Evolutionary conservation across 352 stramenopile species (phyloP).

Genomic region (Phytophthora megakarya): DNA sequence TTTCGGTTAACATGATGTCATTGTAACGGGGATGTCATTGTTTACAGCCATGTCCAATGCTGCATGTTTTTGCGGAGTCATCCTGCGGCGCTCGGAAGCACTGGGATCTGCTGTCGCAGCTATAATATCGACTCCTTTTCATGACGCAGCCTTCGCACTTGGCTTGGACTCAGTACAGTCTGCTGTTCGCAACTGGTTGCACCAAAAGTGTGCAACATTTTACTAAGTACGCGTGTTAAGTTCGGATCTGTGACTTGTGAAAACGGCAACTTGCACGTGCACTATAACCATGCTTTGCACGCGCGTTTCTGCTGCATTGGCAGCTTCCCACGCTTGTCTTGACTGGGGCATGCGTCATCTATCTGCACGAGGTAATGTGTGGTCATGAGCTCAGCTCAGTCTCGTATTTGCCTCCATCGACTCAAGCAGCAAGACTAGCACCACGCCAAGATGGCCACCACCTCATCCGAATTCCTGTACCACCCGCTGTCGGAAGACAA

Average conservation of each 20-base stretch:
- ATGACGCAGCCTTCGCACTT: neutral
- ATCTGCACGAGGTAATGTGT: conserved; percentile 25
- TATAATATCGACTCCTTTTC: conserved; percentile 13
- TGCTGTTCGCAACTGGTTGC: neutral
- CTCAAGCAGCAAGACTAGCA: conserved; percentile 6
- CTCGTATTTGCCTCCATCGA: conserved; percentile 22
- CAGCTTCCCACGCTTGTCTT: conserved; percentile 32
- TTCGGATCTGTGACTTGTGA: conserved; percentile 31
- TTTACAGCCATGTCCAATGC: conserved; percentile 5
- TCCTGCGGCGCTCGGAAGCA: neutral
- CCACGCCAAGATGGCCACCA: conserved; percentile 19
- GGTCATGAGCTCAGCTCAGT: conserved; percentile 16
- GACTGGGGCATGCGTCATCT: conserved; percentile 21
- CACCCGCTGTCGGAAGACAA: conserved; percentile 58
- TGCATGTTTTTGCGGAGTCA: conserved; percentile 27
- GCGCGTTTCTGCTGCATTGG: conserved; percentile 33
- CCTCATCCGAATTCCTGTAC: conserved; percentile 54
- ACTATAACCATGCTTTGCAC: conserved; percentile 11
- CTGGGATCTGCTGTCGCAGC: conserved; percentile 15
- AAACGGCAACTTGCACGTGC: conserved; percentile 12
- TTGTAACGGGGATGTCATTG: conserved; percentile 1
- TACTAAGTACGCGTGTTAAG: conserved; percentile 12
- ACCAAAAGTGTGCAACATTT: conserved; percentile 9
- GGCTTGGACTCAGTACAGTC: conserved; percentile 5
- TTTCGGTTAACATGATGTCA: neutral